Evolutionary conservation across 2,329 filamentous ascomycete genomes (phyloP), one percentile per base, ranked within the genome.

Genomic region (Pseudocercospora vitis): DNA sequence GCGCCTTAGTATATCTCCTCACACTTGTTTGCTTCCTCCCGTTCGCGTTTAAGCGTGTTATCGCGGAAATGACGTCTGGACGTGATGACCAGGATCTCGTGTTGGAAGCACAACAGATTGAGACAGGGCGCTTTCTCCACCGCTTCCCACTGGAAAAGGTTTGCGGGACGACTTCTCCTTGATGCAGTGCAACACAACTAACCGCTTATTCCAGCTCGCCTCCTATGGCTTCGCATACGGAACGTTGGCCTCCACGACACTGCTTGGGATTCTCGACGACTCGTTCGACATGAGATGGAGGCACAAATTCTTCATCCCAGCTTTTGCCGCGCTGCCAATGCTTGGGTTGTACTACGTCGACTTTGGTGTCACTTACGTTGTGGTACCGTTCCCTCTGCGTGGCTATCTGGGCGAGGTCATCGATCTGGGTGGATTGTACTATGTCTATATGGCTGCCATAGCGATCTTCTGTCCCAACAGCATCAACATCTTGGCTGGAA

Each of bases 401-500:
- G 84, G 84, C 12, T 95, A 94, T 67, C 78, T 96, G 7, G 91
- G 91, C 26, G 83, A 89, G 63, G 81, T 96, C 45, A 80, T 97
- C 69, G 85, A 97, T 70, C 82, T 97, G 73, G 82, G 77, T 50
- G 76, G 71, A 66, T 63, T 79, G 55, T 99, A 99, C 81, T 99
- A 99, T 75, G 76, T 86, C 67, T 99, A 97, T 79, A 99, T 99
- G 94, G 89, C 90, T 48, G 87, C 88, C 52, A 82, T 99, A 63
- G 89, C 92, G 69, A 99, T 99, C 72, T 99, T 99, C 77, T 95
- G 91, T 63, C 91, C 94, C 5, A 97, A 99, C 76, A 91, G 90
- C 72, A 99, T 99, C 81, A 99, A 99, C 78, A 99, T 99, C 75
- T 79, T 99, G n/a, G 94, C 94, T 0, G 94, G 94, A n/a, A 89